Evolutionary conservation across 2,329 filamentous ascomycete genomes (phyloP).

Genomic region (Blastomyces percursus): DNA sequence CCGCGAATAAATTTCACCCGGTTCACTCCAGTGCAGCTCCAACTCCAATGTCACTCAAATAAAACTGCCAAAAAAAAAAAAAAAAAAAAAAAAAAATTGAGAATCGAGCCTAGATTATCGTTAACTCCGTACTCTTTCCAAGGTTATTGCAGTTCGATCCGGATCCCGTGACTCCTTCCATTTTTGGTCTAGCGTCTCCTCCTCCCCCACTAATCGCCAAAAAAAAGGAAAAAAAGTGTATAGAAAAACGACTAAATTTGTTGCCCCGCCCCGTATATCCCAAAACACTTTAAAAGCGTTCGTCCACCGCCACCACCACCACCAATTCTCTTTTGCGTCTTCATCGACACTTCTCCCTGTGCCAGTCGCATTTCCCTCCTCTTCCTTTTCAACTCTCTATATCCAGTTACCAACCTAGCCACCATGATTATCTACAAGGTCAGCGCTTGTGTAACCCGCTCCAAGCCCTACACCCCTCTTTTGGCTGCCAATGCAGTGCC

Average conservation of each 20-base stretch:
- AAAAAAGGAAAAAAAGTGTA: neutral
- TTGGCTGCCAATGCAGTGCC: neutral
- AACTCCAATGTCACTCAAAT: too few species aligned
- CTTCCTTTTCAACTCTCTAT: slow-evolving; percentile 5
- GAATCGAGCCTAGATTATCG: too few species aligned
- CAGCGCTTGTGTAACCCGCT: slow-evolving; percentile 18
- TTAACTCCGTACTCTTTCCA: too few species aligned
- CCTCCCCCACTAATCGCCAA: neutral
- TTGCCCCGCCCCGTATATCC: neutral
- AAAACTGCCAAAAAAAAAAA: too few species aligned
- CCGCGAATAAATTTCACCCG: neutral
- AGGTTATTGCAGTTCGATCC: too few species aligned
- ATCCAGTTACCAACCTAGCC: slow-evolving; percentile 24
- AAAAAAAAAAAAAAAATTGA: too few species aligned
- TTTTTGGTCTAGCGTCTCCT: neutral
- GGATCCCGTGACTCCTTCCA: neutral
- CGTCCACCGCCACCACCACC: neutral
- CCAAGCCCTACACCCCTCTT: neutral
- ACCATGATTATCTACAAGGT: slow-evolving; percentile 69
- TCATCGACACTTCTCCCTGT: slow-evolving; percentile 3
- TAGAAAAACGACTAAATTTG: neutral
- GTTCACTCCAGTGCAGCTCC: neutral
- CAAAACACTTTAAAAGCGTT: neutral
- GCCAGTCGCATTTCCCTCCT: neutral
- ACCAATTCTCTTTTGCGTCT: neutral